A percentile compares a stretch with the other conserved stretches of the same genome.
phyloP scores from a whole-genome alignment of 257 asterid species.

The Cynanchum wilfordii region DNA sequence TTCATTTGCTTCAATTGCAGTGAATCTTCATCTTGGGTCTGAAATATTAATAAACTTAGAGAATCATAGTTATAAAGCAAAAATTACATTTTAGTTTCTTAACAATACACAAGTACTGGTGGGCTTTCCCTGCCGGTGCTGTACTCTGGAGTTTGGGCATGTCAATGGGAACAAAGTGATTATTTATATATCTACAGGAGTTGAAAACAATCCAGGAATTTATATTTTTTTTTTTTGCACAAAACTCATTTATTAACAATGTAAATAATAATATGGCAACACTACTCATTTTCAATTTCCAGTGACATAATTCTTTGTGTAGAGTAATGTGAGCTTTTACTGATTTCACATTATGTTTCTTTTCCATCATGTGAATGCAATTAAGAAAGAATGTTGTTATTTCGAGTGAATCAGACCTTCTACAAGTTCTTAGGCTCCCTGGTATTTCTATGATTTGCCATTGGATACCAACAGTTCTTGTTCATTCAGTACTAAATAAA shows the following conservation, averaged over 20 bases:
- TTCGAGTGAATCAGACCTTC: background rate
- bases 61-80: background rate
- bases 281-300: background rate
- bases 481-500: background rate
- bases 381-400: background rate
- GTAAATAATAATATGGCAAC: background rate
- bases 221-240: background rate
- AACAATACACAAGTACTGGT: background rate
- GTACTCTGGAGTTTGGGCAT: background rate
- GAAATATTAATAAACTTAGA: background rate
- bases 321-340: background rate
- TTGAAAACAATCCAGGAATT: background rate
- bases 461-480: background rate
- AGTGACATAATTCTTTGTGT: background rate
- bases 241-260: background rate
- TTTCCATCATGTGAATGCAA: background rate
- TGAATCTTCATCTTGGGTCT: background rate
- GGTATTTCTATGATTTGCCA: background rate
- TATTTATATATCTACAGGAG: background rate
- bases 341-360: background rate
- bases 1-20: background rate
- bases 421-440: background rate
- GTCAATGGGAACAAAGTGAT: background rate
- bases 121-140: background rate
- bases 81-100: background rate